A percentile compares a stretch with the other conserved stretches of the same genome.
Conservation (phyloP, 805 yeast genomes). For the Candida patagonica region DNA sequence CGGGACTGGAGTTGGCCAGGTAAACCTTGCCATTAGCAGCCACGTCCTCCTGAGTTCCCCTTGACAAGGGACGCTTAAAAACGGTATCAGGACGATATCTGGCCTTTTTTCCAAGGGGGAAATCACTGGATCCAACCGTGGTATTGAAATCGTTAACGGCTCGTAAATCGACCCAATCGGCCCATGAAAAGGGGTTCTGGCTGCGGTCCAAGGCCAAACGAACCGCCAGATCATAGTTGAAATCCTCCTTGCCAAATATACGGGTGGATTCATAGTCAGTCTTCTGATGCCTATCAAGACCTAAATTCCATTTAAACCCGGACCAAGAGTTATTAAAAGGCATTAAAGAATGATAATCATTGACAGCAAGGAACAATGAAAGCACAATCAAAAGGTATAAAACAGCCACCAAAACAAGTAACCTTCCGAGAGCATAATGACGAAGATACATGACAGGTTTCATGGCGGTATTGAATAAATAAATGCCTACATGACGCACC, state of each 20-base stretch:
- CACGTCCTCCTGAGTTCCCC: constrained; percentile 12
- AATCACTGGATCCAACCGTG: neutral
- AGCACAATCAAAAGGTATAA: constrained; percentile 12
- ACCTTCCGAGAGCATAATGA: constrained; percentile 13
- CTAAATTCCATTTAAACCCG: constrained; percentile 3
- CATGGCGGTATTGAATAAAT: neutral
- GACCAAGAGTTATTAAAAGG: constrained; percentile 4
- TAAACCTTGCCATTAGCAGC: constrained; percentile 14
- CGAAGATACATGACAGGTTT: constrained; percentile 7
- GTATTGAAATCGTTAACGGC: constrained; percentile 7
- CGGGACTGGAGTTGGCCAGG: constrained; percentile 10
- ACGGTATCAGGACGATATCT: constrained; percentile 2
- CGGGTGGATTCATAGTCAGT: neutral
- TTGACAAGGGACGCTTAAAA: constrained; percentile 9
- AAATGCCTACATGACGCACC: too few relatives aligned
- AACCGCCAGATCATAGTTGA: constrained; percentile 6
- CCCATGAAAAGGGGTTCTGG: constrained; percentile 19
- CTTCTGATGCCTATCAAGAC: too few relatives aligned
- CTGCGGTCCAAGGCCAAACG: constrained; percentile 9
- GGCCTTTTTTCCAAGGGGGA: neutral
- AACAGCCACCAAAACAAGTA: constrained; percentile 10
- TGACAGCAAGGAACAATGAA: constrained; percentile 11
- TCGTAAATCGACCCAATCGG: constrained; percentile 23
- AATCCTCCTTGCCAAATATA: neutral
- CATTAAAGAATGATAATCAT: constrained; percentile 5